Conservation (phyloP, 2,329 filamentous ascomycete species). For the Stemphylium lycopersici region DNA sequence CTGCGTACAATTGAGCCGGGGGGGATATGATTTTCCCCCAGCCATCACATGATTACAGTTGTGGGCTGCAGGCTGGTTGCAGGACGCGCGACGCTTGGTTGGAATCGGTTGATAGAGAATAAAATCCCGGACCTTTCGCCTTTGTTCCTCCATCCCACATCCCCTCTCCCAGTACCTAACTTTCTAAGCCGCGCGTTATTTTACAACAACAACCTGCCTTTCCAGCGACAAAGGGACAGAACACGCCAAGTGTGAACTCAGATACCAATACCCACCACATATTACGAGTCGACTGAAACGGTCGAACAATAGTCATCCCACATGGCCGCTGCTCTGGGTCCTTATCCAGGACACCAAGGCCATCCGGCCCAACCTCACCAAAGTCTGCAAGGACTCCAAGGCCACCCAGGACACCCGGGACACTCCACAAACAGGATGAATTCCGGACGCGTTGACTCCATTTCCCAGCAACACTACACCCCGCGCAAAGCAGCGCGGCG, state of each 20-base stretch:
- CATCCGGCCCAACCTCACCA: too few species aligned
- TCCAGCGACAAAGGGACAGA: neutral
- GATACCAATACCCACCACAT: neutral
- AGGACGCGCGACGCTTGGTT: neutral
- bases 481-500: constrained; percentile 1
- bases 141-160: neutral
- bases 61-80: neutral
- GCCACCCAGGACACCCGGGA: constrained; percentile 35
- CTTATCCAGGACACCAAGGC: constrained; percentile 43
- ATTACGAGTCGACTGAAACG: neutral
- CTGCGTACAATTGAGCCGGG: neutral
- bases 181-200: too few species aligned
- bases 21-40: neutral
- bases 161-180: neutral
- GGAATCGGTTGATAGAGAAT: constrained; percentile 1
- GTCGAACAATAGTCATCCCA: neutral
- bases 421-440: constrained; percentile 33
- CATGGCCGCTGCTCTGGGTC: constrained; percentile 25
- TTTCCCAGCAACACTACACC: neutral
- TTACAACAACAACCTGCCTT: neutral
- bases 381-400: too few species aligned
- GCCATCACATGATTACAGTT: neutral
- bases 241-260: neutral
- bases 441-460: constrained; percentile 1
- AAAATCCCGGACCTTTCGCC: neutral